These are phyloP conservation scores for Eutypa lata DNA, from an alignment of 2,329 filamentous ascomycete species.

Conservation along the genomic window DNA sequence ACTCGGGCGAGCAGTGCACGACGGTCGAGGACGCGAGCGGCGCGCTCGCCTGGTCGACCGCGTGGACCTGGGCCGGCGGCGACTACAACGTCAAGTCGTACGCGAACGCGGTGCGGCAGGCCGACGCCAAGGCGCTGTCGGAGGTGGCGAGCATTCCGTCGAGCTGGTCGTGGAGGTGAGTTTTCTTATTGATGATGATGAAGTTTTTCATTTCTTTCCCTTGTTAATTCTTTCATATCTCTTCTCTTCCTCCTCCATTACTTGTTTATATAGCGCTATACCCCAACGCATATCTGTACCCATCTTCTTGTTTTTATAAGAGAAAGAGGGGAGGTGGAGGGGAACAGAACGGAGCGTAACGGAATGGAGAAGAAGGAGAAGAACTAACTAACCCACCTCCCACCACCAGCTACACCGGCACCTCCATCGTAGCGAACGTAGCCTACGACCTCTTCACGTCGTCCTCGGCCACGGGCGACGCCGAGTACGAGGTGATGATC, in stretches of 20 bases:
- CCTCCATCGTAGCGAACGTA: slow-evolving; percentile 50
- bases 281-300: too few relatives aligned
- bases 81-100: slow-evolving; percentile 42
- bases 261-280: too few relatives aligned
- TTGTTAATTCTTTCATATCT: slow-evolving; percentile 1
- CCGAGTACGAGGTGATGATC: slow-evolving; percentile 56
- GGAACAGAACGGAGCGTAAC: too few relatives aligned
- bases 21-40: slow-evolving; percentile 33
- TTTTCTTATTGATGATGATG: background rate
- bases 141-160: slow-evolving; percentile 33
- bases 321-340: too few relatives aligned
- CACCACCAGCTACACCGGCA: slow-evolving; percentile 46
- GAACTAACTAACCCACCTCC: too few relatives aligned
- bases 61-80: slow-evolving; percentile 41
- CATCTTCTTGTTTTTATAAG: too few relatives aligned
- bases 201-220: background rate
- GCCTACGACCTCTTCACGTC: slow-evolving; percentile 58
- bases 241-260: too few relatives aligned
- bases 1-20: slow-evolving; percentile 41
- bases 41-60: slow-evolving; percentile 41
- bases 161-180: slow-evolving; percentile 37
- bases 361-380: too few relatives aligned
- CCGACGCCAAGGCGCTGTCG: slow-evolving; percentile 29
- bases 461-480: slow-evolving; percentile 37
- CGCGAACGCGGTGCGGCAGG: slow-evolving; percentile 39